Conservation (phyloP, 2,329 filamentous ascomycete genomes). For the Pyricularia grisea region DNA sequence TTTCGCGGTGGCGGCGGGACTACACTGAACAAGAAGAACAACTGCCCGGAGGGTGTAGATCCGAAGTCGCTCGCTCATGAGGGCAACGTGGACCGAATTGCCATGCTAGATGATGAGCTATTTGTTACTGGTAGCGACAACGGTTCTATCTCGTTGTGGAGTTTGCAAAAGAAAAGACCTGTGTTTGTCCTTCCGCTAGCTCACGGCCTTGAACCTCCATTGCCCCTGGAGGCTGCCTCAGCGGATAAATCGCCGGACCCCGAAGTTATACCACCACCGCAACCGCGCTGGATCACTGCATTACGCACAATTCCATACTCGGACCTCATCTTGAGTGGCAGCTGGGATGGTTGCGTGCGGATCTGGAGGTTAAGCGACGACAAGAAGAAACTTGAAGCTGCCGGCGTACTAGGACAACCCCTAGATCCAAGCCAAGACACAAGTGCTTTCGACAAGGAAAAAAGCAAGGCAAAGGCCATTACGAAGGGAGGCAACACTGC, state of each 20-base stretch:
- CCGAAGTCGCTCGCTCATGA: slow-evolving; percentile 53
- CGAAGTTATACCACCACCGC: slow-evolving; percentile 50
- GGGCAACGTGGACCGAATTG: slow-evolving; percentile 85
- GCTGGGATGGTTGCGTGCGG: slow-evolving; percentile 85
- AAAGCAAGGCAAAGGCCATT: slow-evolving; percentile 6
- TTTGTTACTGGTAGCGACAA: slow-evolving; percentile 95
- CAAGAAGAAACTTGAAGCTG: slow-evolving; percentile 64
- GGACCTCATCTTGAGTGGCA: slow-evolving; percentile 81
- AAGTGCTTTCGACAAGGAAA: slow-evolving; percentile 12
- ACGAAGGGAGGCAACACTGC: background rate
- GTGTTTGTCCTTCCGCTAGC: slow-evolving; percentile 70
- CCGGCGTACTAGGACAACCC: slow-evolving; percentile 53
- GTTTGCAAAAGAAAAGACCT: slow-evolving; percentile 87
- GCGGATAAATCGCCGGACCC: slow-evolving; percentile 59
- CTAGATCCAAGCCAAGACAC: slow-evolving; percentile 9
- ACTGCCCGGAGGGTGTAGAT: slow-evolving; percentile 34
- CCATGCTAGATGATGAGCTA: slow-evolving; percentile 77
- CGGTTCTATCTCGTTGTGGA: slow-evolving; percentile 80
- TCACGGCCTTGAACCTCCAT: slow-evolving; percentile 71
- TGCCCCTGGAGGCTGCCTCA: slow-evolving; percentile 66
- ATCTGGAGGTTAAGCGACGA: slow-evolving; percentile 81
- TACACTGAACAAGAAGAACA: slow-evolving; percentile 27
- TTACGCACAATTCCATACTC: slow-evolving; percentile 80
- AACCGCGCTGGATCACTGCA: slow-evolving; percentile 85
- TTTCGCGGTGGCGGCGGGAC: slow-evolving; percentile 72